Evolutionary conservation across 495 filamentous ascomycete species (phyloP), one percentile per base, ranked within the genome.

Genomic region (Recurvomyces mirabilis): DNA sequence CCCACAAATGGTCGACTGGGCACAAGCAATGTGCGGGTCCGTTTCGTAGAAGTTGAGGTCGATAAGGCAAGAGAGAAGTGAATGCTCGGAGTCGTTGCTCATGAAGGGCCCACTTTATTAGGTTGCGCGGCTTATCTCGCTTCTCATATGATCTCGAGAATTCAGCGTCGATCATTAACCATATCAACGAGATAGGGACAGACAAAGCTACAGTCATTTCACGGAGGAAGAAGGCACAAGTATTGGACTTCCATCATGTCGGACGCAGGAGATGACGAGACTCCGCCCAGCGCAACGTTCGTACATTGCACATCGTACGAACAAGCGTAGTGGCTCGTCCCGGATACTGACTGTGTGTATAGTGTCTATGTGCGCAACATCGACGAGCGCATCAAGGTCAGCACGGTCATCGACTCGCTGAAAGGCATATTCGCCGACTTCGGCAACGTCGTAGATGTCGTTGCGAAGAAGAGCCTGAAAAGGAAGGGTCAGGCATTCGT

Each of bases 401-500:
- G 83, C 15, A 59, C 77, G 29, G 73, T 98, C 14, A 87, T 80
- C 53, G 74, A 80, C 52, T 73, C 84, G 0, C 71, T 96, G 18
- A 57, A 58, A 4, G 76, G 81, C 54, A 75, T 96, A 58, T 99
- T 99, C 67, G 75, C 75, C 34, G 85, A 94, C 58, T 95, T 87
- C 64, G 91, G 91, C 57, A 83, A 71, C 43, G 74, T 99, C 55
- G 66, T 96, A 54, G 91, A 99, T 46, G 77, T 99, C 46, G 75
- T 96, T 42, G 87, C 87, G 29, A 96, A 96, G 70, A 82, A 72
- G 35, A 94, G 89, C 59, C 68, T 96, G 25, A 87, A 84, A 57
- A 82, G 85, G 43, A 94, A 93, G 63, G 91, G 91, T 33, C 91
- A 99, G 65, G 91, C 91, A 5, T 99, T 99, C 62, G 68, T 99